Evolutionary conservation across 257 asterid genomes (phyloP).

Genomic region (Fraxinus anomala): DNA sequence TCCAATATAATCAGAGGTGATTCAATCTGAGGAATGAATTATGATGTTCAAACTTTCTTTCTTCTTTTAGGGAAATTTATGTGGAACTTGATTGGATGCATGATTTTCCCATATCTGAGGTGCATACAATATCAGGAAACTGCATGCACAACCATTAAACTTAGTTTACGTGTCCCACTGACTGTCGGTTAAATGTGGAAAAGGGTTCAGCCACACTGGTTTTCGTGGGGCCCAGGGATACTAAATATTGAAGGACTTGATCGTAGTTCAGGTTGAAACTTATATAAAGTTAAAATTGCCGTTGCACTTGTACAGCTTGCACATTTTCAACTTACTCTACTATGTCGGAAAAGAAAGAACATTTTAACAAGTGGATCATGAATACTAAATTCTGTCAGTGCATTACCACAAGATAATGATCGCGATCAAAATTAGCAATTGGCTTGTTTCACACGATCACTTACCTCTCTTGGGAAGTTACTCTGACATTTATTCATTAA

Average conservation of each 20-base stretch:
- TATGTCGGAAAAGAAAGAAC: background rate
- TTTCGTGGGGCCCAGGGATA: background rate
- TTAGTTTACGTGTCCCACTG: background rate
- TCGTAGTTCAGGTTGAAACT: constrained; percentile 5
- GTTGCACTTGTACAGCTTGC: background rate
- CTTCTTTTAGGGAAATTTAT: background rate
- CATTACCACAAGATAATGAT: background rate
- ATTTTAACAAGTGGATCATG: background rate
- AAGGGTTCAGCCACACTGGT: background rate
- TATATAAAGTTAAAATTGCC: background rate
- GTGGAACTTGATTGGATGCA: background rate
- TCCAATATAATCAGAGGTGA: background rate
- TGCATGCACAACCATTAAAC: background rate
- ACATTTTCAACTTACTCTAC: background rate
- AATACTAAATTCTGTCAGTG: background rate
- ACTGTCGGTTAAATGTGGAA: background rate
- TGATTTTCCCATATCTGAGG: background rate
- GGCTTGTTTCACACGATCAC: background rate
- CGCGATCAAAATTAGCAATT: background rate
- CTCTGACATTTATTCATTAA: background rate
- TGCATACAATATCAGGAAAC: background rate
- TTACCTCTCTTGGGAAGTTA: background rate
- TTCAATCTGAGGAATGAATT: background rate
- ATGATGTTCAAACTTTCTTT: background rate
- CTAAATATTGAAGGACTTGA: constrained; percentile 15